phyloP scores from a whole-genome alignment of 441 rosid species.

The Eutrema salsugineum region DNA sequence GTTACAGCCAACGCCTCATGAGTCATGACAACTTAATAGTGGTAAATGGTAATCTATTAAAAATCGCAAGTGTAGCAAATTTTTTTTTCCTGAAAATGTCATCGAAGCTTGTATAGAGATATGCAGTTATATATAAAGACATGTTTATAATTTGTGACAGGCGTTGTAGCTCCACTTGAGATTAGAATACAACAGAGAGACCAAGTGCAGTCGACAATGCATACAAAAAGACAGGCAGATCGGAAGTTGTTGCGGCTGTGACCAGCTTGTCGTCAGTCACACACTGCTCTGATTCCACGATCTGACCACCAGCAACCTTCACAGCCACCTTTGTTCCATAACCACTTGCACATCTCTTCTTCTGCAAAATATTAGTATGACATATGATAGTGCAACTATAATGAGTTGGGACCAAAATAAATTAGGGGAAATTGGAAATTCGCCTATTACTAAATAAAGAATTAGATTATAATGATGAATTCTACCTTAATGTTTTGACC shows the following conservation, averaged over 20 bases:
- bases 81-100: neutral
- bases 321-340: slow-evolving; percentile 38
- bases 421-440: neutral
- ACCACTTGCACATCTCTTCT: slow-evolving; percentile 34
- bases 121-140: neutral
- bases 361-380: slow-evolving; percentile 10
- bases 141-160: neutral
- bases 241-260: slow-evolving; percentile 35
- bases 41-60: too few relatives aligned
- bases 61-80: neutral
- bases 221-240: slow-evolving; percentile 34
- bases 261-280: slow-evolving; percentile 35
- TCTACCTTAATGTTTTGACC: neutral
- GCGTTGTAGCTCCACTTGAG: neutral
- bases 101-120: neutral
- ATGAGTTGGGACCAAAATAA: neutral
- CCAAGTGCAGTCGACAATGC: slow-evolving; percentile 30
- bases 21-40: too few relatives aligned
- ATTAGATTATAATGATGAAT: neutral
- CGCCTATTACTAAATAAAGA: neutral
- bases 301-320: slow-evolving; percentile 40
- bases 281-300: slow-evolving; percentile 31
- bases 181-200: slow-evolving; percentile 29
- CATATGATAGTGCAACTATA: neutral
- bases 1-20: too few relatives aligned